A percentile compares a stretch with the other conserved stretches of the same genome.
Evolutionary conservation across 306 rosid species (phyloP).

Genomic region (Dryas drummondii): DNA sequence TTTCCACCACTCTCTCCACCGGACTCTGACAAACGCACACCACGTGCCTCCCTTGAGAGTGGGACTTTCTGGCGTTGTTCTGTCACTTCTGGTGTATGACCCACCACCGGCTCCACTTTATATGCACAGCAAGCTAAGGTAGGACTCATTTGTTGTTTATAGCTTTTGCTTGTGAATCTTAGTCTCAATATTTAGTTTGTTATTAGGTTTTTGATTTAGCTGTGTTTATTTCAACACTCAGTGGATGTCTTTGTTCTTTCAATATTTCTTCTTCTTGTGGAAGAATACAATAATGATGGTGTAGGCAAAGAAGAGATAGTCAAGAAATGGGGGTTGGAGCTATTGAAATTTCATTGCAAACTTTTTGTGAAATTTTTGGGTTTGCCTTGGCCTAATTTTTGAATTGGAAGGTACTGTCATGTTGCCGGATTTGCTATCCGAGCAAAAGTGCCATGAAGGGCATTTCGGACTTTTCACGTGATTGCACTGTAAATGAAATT

Average conservation of each 20-base stretch:
- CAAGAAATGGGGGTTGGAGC: slow-evolving; percentile 30
- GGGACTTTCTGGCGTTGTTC: no score
- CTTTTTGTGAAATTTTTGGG: neutral
- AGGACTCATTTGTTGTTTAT: slow-evolving; percentile 21
- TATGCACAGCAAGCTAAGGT: slow-evolving; percentile 38
- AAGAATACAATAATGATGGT: slow-evolving; percentile 13
- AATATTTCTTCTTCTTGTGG: slow-evolving; percentile 1
- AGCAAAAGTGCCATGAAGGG: no score
- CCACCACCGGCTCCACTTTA: slow-evolving; percentile 6
- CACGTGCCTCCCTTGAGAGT: no score
- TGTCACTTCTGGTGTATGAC: no score
- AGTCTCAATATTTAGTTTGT: slow-evolving; percentile 10
- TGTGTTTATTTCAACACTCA: slow-evolving; percentile 7
- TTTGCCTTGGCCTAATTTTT: no score
- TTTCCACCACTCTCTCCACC: no score
- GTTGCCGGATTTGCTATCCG: no score
- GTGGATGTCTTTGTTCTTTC: slow-evolving; percentile 26
- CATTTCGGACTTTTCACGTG: no score
- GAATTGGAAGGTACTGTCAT: no score
- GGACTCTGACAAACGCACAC: no score
- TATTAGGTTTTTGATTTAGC: slow-evolving; percentile 11
- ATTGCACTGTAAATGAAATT: no score
- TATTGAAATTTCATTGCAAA: slow-evolving; percentile 27
- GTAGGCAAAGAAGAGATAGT: slow-evolving; percentile 23
- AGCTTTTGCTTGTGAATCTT: slow-evolving; percentile 25